These are phyloP conservation scores for Taiozyma onychis DNA, from an alignment of 1,139 yeast species.

Conservation along the genomic window DNA sequence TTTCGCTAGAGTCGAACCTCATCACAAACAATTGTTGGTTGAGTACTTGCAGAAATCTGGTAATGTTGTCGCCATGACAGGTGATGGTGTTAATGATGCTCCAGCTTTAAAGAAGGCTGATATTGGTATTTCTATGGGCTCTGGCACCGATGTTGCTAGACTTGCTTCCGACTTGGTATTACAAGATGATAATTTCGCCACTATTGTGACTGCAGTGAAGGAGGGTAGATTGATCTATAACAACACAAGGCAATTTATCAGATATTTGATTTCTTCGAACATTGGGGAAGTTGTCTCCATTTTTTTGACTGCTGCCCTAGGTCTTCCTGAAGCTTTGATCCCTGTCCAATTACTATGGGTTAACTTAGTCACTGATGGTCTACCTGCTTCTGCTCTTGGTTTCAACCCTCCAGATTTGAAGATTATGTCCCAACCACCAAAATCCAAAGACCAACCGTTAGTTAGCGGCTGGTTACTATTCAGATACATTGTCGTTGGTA, in stretches of 20 bases:
- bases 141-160: slow-evolving; percentile 52
- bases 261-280: slow-evolving; percentile 72
- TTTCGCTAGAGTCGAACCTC: slow-evolving; percentile 52
- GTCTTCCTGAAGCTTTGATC: slow-evolving; percentile 62
- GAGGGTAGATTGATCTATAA: slow-evolving; percentile 81
- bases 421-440: slow-evolving; percentile 61
- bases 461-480: slow-evolving; percentile 33
- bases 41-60: slow-evolving; percentile 43
- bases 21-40: slow-evolving; percentile 45
- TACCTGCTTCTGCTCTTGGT: slow-evolving; percentile 83
- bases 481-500: slow-evolving; percentile 33
- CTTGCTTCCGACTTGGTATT: slow-evolving; percentile 54
- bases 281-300: slow-evolving; percentile 67
- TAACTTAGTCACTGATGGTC: slow-evolving; percentile 70
- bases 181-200: slow-evolving; percentile 73
- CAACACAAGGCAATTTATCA: slow-evolving; percentile 73
- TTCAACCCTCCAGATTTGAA: slow-evolving; percentile 54
- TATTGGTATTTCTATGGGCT: slow-evolving; percentile 36
- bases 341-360: slow-evolving; percentile 82
- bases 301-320: slow-evolving; percentile 65
- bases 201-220: slow-evolving; percentile 70
- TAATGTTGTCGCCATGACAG: slow-evolving; percentile 38
- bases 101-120: slow-evolving; percentile 37
- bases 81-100: slow-evolving; percentile 38
- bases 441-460: slow-evolving; percentile 35